Evolutionary conservation across 805 yeast genomes (phyloP).

Genomic region (Kregervanrija delftensis): DNA sequence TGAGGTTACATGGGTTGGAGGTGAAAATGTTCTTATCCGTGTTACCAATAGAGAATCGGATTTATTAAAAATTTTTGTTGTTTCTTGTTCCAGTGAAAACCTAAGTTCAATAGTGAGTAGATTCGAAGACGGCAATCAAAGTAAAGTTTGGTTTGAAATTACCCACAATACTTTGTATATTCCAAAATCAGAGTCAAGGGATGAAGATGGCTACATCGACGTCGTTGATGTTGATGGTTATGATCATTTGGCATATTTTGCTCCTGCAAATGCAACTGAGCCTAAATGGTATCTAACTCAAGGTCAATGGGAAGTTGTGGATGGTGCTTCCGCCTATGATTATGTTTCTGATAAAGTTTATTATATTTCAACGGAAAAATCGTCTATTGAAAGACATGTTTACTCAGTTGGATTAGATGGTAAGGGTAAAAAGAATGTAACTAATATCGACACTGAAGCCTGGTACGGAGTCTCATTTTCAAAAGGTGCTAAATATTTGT

Average conservation of each 20-base stretch:
- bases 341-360: conserved; percentile 44
- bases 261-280: conserved; percentile 53
- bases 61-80: conserved; percentile 46
- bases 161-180: conserved; percentile 54
- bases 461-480: conserved; percentile 73
- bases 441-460: conserved; percentile 50
- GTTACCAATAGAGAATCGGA: conserved; percentile 64
- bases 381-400: conserved; percentile 79
- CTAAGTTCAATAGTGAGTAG: conserved; percentile 37
- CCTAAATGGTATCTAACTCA: conserved; percentile 51
- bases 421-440: conserved; percentile 36
- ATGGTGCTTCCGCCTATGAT: conserved; percentile 61
- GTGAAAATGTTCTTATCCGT: conserved; percentile 42
- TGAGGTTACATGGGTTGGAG: conserved; percentile 68
- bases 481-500: conserved; percentile 64
- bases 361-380: conserved; percentile 67
- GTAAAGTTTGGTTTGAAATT: conserved; percentile 74
- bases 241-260: conserved; percentile 77
- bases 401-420: conserved; percentile 57
- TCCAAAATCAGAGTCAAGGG: conserved; percentile 45
- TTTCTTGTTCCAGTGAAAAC: conserved; percentile 34
- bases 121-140: conserved; percentile 34
- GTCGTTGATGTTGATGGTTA: conserved; percentile 55
- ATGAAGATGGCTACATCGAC: conserved; percentile 73
- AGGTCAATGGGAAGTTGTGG: conserved; percentile 90